Base-by-base conservation (phyloP, 2,329 filamentous ascomycete genomes). In the Atkinsonella hypoxylon region DNA sequence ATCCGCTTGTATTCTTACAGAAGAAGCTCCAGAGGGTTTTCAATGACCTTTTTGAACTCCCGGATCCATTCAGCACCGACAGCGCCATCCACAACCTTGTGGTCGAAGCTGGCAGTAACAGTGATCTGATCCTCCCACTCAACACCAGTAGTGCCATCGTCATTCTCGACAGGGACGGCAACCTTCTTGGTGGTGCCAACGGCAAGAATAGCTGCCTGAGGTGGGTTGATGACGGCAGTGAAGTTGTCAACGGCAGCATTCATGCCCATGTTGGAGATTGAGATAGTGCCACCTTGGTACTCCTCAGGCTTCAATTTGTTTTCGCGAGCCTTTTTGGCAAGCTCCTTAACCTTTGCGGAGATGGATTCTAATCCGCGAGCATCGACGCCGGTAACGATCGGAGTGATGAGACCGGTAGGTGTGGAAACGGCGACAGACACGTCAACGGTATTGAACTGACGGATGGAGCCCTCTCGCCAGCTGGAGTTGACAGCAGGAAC, bases 261-360 rank as follows among this genome's bases (percentile, higher is more conserved):
- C 93, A 98, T 98, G 71, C 93, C 93, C 93, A 98, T 95, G 82
- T 98, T 98, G 75, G 88, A 95, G 73, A 98, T 97, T 70, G 91
- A 96, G 74, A 98, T 95, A 68, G 89, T 95, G 68, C 93, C 93
- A 51, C 93, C 93, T 78, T 96, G 91, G 82, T 95, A 98, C 74
- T 98, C 90, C 71, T 98, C 91, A 45, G 93, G 93, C 85, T 97
- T 97, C 62, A 98, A 86, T 83, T 97, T 98, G 74, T 88, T 87
- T 61, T 97, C 93, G 55, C 89, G 83, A 56, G 93, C 93, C 68
- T 89, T 88, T 82, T 95, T 95, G 67, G 90, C 90, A 51, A 98
- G 87, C 65, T 95, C 89, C 79, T 97, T 97, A 75, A 98, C 85
- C 68, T 87, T 79, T 63, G 78, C 72, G 50, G 89, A 95, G 73